These are phyloP conservation scores for Phragmites australis DNA, from an alignment of 176 grass and related monocot genomes.

Conservation along the genomic window DNA sequence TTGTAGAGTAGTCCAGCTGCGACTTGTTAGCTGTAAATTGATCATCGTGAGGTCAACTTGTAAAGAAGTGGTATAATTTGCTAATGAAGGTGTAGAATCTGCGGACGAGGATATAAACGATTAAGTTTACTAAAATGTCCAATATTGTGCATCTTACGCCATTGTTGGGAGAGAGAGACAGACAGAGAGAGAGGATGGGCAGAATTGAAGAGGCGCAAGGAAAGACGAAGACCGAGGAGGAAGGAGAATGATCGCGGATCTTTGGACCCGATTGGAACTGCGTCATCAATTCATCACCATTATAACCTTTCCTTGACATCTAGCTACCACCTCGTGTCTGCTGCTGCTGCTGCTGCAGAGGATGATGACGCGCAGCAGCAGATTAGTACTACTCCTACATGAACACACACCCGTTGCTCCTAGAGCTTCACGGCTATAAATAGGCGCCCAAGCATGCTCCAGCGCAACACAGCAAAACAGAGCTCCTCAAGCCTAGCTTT, in stretches of 20 bases:
- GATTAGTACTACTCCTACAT: too few relatives aligned
- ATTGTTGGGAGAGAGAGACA: too few relatives aligned
- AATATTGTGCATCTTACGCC: too few relatives aligned
- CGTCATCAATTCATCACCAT: slow-evolving; percentile 45
- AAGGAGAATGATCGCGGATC: slow-evolving; percentile 21
- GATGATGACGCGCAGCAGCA: background rate
- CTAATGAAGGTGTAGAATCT: too few relatives aligned
- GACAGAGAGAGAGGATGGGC: too few relatives aligned
- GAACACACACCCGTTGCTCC: background rate
- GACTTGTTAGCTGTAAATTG: too few relatives aligned
- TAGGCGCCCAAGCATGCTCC: background rate
- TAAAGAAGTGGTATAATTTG: too few relatives aligned
- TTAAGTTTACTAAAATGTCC: too few relatives aligned
- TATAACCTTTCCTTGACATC: slow-evolving; percentile 9
- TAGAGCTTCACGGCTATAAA: background rate
- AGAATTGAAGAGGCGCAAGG: slow-evolving; percentile 4
- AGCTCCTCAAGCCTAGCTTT: background rate
- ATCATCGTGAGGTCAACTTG: too few relatives aligned
- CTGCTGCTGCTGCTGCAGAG: background rate
- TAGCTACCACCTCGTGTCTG: background rate
- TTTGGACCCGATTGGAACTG: slow-evolving; percentile 20
- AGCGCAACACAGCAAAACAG: background rate
- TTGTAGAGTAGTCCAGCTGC: too few relatives aligned
- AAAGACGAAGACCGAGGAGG: background rate
- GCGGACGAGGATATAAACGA: too few relatives aligned